Base-by-base conservation (phyloP, 768 basidiomycete genomes). In the Hygrophorus russula region DNA sequence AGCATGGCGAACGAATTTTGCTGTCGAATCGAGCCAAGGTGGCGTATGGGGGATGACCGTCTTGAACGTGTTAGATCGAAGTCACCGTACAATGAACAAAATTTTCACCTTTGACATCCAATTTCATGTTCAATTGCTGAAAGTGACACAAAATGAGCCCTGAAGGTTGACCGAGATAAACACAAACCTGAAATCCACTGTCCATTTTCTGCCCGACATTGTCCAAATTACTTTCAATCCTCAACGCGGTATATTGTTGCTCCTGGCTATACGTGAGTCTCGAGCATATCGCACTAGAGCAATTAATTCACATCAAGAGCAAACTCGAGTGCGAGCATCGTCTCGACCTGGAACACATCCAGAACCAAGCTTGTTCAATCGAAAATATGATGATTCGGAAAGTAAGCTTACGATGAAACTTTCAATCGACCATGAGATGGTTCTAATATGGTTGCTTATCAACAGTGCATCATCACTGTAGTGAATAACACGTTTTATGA, bases 261-360 rank as follows among this genome's bases (percentile, higher is more conserved):
- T 42, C 29, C 41, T 30, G 10, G 11, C 33, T 31, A 28, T 6
- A 30, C n/a, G 39, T 24, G 24, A 29, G 15, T 41, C 6, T 28
- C 10, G n/a, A 41, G n/a, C 7, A 14, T 13, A 15, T 30, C 30
- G 28, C 5, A 18, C 13, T 15, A 6, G 7, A 29, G 10, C 18
- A 41, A 29, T 3, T 29, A 27, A 4, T 19, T 32, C 14, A 37
- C 42, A 17, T 38, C 42, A 29, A 29, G n/a, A 6, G 42, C 34
- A 32, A 44, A 44, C 17, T 48, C 47, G 17, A 44, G 43, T 18
- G 37, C 42, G 27, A 44, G 42, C 12, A 30, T 36, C 13, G 46
- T 44, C 14, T 36, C 42, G 4, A 48, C 29, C 46, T 48, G 35
- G 31, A 19, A 27, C 33, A 35, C n/a, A n/a, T n/a, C n/a, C n/a